Conservation (phyloP, 305 asterid species). For the Petunia hybrid region DNA sequence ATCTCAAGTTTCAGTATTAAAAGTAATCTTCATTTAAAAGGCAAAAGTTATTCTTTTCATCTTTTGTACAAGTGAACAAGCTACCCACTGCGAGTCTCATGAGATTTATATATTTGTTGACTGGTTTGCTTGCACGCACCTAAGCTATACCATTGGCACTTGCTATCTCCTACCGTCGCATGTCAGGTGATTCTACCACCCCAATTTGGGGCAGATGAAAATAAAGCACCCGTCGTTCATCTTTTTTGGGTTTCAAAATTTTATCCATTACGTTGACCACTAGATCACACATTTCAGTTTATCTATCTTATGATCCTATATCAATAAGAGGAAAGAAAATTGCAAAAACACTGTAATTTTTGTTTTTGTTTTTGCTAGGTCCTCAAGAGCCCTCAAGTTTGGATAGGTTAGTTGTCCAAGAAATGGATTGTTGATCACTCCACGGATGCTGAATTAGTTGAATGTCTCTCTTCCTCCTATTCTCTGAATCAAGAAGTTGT, state of each 20-base stretch:
- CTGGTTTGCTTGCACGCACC: too few species aligned
- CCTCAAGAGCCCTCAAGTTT: background rate
- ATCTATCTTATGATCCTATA: background rate
- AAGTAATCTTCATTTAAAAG: background rate
- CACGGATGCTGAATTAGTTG: conserved; percentile 11
- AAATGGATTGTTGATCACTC: conserved; percentile 19
- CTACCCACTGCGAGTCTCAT: background rate
- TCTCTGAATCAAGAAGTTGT: conserved; percentile 24
- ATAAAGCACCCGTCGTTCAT: too few species aligned
- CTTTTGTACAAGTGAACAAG: background rate
- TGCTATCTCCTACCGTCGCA: too few species aligned
- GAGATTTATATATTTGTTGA: background rate
- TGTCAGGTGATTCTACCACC: too few species aligned
- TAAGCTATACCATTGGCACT: too few species aligned
- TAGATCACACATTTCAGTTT: too few species aligned
- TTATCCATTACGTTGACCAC: too few species aligned
- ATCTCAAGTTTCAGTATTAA: background rate
- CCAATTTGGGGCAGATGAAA: too few species aligned
- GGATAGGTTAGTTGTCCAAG: conserved; percentile 14
- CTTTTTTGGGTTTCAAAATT: too few species aligned
- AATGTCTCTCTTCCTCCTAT: background rate
- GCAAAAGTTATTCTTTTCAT: background rate
- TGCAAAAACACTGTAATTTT: background rate
- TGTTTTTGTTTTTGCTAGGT: background rate
- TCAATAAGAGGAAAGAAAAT: background rate